phyloP scores from a whole-genome alignment of 1,139 yeast genomes.

The Yamadazyma songkhlaensis region DNA sequence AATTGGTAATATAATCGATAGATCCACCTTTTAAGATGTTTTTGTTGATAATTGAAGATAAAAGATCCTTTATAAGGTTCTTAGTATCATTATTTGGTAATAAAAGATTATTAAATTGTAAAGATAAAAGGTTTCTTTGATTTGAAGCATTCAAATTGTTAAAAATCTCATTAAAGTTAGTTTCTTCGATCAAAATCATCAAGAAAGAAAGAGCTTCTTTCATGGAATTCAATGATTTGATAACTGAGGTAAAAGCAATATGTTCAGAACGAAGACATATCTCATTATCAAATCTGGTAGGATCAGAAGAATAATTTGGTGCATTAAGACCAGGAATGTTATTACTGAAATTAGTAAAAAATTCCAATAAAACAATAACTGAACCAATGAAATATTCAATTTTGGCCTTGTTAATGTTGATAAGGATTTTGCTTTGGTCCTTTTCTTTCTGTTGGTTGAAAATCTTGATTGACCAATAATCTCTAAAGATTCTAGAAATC shows the following conservation, averaged over 20 bases:
- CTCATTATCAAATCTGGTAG: slow-evolving; percentile 51
- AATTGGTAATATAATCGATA: slow-evolving; percentile 83
- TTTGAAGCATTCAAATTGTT: slow-evolving; percentile 62
- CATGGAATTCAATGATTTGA: slow-evolving; percentile 72
- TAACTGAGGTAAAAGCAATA: slow-evolving; percentile 77
- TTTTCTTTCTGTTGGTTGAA: slow-evolving; percentile 51
- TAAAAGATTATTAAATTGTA: slow-evolving; percentile 74
- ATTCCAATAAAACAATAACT: slow-evolving; percentile 57
- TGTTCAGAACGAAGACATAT: slow-evolving; percentile 89
- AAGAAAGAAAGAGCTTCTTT: slow-evolving; percentile 90
- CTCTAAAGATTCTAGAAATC: slow-evolving; percentile 72
- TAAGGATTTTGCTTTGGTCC: slow-evolving; percentile 21
- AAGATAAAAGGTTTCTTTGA: slow-evolving; percentile 63
- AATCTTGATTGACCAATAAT: slow-evolving; percentile 73
- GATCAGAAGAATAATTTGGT: slow-evolving; percentile 47
- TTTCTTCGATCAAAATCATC: slow-evolving; percentile 77
- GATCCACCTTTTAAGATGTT: slow-evolving; percentile 91
- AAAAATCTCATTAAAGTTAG: slow-evolving; percentile 62
- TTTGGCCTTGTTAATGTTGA: slow-evolving; percentile 51
- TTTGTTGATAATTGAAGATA: slow-evolving; percentile 84
- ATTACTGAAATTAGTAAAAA: slow-evolving; percentile 55
- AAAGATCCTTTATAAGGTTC: slow-evolving; percentile 76
- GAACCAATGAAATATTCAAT: slow-evolving; percentile 69
- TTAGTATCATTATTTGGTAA: slow-evolving; percentile 63
- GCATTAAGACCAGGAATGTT: slow-evolving; percentile 63